Base-by-base conservation (phyloP, 1,284 basidiomycete genomes). In the Omphalotus olearius region DNA sequence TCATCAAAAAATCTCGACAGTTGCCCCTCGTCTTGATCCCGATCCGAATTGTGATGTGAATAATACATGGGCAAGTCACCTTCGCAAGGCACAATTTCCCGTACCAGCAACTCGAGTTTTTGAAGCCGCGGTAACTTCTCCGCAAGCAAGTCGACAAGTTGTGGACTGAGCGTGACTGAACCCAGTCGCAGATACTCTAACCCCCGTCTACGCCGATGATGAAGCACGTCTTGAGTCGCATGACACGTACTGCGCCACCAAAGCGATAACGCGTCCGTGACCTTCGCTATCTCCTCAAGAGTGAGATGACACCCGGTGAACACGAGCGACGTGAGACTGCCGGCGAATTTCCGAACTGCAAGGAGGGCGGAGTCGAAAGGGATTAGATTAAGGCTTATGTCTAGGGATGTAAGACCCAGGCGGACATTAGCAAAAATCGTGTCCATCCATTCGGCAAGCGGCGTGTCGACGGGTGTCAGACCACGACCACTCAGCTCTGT, bases 401-500 rank as follows among this genome's bases (percentile, higher is more conserved):
- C 35, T 9, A 54, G 50, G 4, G 39, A 20, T 4, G 44, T 47
- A 6, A 54, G 20, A 14, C 37, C 38, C 3, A 46, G 20, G 23
- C 30, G 18, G 13, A 46, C 44, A 14, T 41, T 44, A 20, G 48
- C 45, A 37, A 49, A 54, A n/a, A 45, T 43, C 17, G 18, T n/a
- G 14, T 50, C 48, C 42, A 50, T 50, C 30, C 44, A 54, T 25
- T 17, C 16, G 4, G 26, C 37, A 16, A 50, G 45, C 30, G 50
- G 44, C n/a, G 25, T 10, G 13, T 42, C 40, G 11, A 61, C 59
- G 11, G 72, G 72, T 2, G 67, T 72, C 6, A 75, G 60, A 5
- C 48, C 39, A 14, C 40, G 39, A n/a, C 43, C 48, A 37, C 48
- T 45, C 26, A 47, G 30, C 25, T 51, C 53, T 20, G 44, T 64